Base-by-base conservation (phyloP, 2,329 filamentous ascomycete genomes). In the Fusarium odoratissimum region DNA sequence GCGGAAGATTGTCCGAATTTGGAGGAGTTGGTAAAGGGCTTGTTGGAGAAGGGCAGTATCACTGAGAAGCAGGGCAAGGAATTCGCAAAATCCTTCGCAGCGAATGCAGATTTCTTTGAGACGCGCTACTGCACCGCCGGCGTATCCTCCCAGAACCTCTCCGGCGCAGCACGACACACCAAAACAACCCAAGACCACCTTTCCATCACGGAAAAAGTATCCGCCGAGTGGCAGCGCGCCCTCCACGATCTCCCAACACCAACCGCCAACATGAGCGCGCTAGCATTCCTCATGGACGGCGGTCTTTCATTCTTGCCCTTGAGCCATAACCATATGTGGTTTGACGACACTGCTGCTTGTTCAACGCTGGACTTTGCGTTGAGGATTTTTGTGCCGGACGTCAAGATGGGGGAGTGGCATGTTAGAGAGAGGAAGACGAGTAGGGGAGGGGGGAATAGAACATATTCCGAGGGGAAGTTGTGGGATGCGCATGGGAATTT, bases 351-450 rank as follows among this genome's bases (percentile, higher is more conserved):
- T 0, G 80, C 71, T 11, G 84, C 85, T 5, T 86, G 83, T 57
- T 84, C 83, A 5, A 84, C 81, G 14, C 72, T 88, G n/a, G 86
- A 88, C 69, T 88, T 88, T 75, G 82, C 87, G 7, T 63, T 88
- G 62, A 78, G 86, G 1, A 70, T 86, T 11, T 84, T 86, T 65
- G 76, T 75, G 3, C 80, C 79, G 1, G 79, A 81, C 0, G 61
- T 85, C 1, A 79, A 86, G 57, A 13, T 86, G 45, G 71, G 74
- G 11, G 54, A 79, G 28, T 88, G 86, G 85, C 79, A 83, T 73
- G 60, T 88, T 41, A 77, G 79, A 45, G 84, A 87, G 78, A 77
- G 83, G 37, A 79, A 66, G 51, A 84, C 83, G 1, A 75, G 77
- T 14, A 78, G 78, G 2, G 86, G 77, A 3, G 82, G 78, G 0